A percentile compares a stretch with the other conserved stretches of the same genome.
Evolutionary conservation across 495 filamentous ascomycete species (phyloP).

Genomic region (Trichoderma asperelloides): DNA sequence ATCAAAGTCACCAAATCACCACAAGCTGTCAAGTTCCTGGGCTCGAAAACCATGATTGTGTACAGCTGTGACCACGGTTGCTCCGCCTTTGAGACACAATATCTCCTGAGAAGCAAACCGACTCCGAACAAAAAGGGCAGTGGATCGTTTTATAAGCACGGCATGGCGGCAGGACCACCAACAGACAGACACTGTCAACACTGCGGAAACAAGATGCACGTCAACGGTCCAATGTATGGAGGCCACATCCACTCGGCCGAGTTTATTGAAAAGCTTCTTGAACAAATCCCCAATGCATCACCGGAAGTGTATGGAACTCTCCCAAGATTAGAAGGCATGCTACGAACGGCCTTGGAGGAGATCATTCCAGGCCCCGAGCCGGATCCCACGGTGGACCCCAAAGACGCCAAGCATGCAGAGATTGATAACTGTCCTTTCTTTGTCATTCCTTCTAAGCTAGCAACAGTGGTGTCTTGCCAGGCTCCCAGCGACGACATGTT

Average conservation of each 20-base stretch:
- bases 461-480: slow-evolving; percentile 66
- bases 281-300: slow-evolving; percentile 52
- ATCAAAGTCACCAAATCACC: slow-evolving; percentile 72
- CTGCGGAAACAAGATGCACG: slow-evolving; percentile 77
- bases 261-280: slow-evolving; percentile 70
- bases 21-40: slow-evolving; percentile 76
- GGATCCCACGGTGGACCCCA: slow-evolving; percentile 16
- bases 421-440: slow-evolving; percentile 75
- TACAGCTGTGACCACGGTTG: slow-evolving; percentile 88
- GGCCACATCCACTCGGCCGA: slow-evolving; percentile 76
- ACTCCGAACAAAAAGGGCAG: slow-evolving; percentile 59
- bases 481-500: slow-evolving; percentile 63
- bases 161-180: slow-evolving; percentile 58
- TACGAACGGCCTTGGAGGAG: slow-evolving; percentile 79
- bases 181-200: slow-evolving; percentile 58
- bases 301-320: slow-evolving; percentile 65
- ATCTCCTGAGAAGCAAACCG: slow-evolving; percentile 55
- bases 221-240: slow-evolving; percentile 89
- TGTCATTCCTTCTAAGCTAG: slow-evolving; percentile 62
- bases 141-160: slow-evolving; percentile 61
- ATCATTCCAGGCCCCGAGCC: slow-evolving; percentile 18
- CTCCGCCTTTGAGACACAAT: slow-evolving; percentile 76
- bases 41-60: slow-evolving; percentile 83
- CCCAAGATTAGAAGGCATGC: slow-evolving; percentile 80
- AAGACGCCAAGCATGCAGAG: slow-evolving; percentile 42